These are phyloP conservation scores for Mrakia gelida DNA, from an alignment of 768 basidiomycete genomes.

Conservation along the genomic window DNA sequence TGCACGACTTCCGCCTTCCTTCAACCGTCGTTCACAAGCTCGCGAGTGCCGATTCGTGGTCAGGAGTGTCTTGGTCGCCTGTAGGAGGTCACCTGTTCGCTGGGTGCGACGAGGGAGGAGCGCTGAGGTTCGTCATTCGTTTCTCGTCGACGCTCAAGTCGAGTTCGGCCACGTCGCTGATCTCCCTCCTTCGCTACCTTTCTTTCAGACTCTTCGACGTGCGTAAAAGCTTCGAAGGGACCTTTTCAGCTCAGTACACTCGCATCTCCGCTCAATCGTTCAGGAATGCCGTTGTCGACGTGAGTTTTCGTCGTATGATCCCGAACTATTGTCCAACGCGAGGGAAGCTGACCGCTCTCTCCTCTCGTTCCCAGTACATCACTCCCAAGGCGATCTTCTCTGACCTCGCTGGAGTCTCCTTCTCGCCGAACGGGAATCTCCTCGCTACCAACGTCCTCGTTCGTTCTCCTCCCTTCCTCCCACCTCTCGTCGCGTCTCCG, in stretches of 20 bases:
- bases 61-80: conserved; percentile 5
- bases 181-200: neutral
- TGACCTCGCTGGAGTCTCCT: conserved; percentile 8
- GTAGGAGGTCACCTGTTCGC: conserved; percentile 2
- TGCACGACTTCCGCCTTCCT: neutral
- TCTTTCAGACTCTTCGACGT: conserved; percentile 3
- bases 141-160: neutral
- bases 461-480: neutral
- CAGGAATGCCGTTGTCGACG: neutral
- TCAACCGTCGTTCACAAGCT: conserved; percentile 8
- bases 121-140: neutral
- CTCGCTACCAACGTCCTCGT: conserved; percentile 11
- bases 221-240: conserved; percentile 1
- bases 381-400: conserved; percentile 6
- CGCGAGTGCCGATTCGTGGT: neutral
- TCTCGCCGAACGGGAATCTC: neutral
- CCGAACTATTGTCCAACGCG: too few relatives aligned
- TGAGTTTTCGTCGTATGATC: too few relatives aligned
- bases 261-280: neutral
- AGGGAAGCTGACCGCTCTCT: too few relatives aligned
- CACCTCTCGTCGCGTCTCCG: neutral
- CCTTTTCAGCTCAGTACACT: neutral
- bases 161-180: neutral
- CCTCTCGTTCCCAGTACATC: neutral
- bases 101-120: conserved; percentile 12